Evolutionary conservation across 2,329 filamentous ascomycete genomes (phyloP).

Genomic region (Byssoonygena ceratinophila): DNA sequence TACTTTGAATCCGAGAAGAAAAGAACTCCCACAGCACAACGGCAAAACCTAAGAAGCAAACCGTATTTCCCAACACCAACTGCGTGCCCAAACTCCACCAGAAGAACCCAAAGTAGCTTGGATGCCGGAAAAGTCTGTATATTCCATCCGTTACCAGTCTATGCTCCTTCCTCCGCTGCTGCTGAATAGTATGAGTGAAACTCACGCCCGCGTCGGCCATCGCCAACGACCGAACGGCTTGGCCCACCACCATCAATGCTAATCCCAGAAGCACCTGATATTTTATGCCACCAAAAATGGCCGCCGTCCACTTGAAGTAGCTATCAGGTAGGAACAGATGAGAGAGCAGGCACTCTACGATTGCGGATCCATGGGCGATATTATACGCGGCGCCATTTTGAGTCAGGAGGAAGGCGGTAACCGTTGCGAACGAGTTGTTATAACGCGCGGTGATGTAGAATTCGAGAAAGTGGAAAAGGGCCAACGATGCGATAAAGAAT

Average conservation of each 20-base stretch:
- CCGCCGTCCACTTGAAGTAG: slow-evolving; percentile 38
- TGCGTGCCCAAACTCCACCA: slow-evolving; percentile 98
- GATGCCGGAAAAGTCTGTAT: slow-evolving; percentile 68
- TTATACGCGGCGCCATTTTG: slow-evolving; percentile 78
- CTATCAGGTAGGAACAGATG: slow-evolving; percentile 27
- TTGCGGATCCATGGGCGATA: slow-evolving; percentile 65
- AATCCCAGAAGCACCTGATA: slow-evolving; percentile 48
- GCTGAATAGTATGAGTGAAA: slow-evolving; percentile 83
- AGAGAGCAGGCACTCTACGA: slow-evolving; percentile 54
- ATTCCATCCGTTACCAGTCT: slow-evolving; percentile 72
- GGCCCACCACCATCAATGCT: slow-evolving; percentile 55
- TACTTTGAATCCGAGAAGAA: slow-evolving; percentile 54
- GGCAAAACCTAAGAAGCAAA: slow-evolving; percentile 66
- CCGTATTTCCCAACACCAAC: slow-evolving; percentile 69
- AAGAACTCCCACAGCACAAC: slow-evolving; percentile 82
- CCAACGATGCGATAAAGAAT: slow-evolving; percentile 49
- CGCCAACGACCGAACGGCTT: slow-evolving; percentile 64
- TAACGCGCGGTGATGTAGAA: slow-evolving; percentile 80
- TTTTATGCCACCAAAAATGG: slow-evolving; percentile 27
- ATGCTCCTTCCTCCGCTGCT: slow-evolving; percentile 57
- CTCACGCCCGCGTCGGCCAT: slow-evolving; percentile 83
- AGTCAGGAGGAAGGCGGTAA: slow-evolving; percentile 70
- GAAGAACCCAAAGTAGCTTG: slow-evolving; percentile 95
- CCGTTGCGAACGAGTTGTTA: slow-evolving; percentile 63
- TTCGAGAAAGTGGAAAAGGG: slow-evolving; percentile 88